Evolutionary conservation across 192 early-diverging fungal species (phyloP), one percentile per base, ranked within the genome.

Genomic region (Backusella morwellensis): DNA sequence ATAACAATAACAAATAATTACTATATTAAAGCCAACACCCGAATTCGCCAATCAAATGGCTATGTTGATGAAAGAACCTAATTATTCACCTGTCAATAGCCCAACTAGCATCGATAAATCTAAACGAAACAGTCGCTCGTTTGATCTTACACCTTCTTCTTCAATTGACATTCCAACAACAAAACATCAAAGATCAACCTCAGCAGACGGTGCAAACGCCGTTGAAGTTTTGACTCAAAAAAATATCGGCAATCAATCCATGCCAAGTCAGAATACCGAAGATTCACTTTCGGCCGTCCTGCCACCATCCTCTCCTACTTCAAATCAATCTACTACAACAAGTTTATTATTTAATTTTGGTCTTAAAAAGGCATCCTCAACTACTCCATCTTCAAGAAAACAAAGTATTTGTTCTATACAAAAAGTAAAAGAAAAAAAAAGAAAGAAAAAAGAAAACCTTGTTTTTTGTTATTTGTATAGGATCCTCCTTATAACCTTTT

Each of bases 311-410:
- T 35, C 35, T 68, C 67, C 35, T 36, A 35, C 67, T 34, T 68
- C 67, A 34, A 68, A 19, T 35, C 67, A 29, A 34, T n/a, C 35
- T 36, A 68, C 19, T 34, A 35, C 67, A 15, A 34, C 67, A 34
- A 72, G 70, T 50, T 32, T 72, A 26, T 50, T 72, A 44, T 72
- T 72, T 50, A 72, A 72, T 34, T 72, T 72, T 47, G 70, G 70
- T 42, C 68, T 70, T 70, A 63, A 63, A 63, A 63, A 63, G 12
- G 68, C 35, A 70, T 21, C 21, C 26, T 32, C 26, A 72, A 50
- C 35, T 32, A 50, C 23, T 6, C 23, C 42, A 44, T 23, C 70
- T 34, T 72, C 44, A 50, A 44, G 70, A 50, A 72, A 72, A 29
- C 70, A 72, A 67, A 68, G 41, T 63, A 41, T 59, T 42, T 59